Conservation (phyloP, 1,139 yeast species). For the Sporopachydermia cereana region DNA sequence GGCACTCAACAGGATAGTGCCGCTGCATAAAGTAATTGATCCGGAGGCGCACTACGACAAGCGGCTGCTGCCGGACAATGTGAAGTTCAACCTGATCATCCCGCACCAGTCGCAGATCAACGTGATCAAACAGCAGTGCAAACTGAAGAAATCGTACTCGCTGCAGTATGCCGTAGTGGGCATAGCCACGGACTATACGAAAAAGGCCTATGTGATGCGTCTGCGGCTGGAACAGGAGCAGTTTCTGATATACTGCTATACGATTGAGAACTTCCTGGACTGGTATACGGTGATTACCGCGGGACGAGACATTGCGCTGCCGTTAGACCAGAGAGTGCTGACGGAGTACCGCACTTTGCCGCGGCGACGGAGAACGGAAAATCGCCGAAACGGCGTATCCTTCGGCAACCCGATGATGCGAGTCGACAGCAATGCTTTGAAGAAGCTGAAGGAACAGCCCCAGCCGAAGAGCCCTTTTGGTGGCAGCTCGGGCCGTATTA, state of each 20-base stretch:
- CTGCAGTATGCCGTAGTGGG: constrained; percentile 63
- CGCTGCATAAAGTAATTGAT: neutral
- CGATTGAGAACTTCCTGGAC: constrained; percentile 43
- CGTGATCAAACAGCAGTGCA: neutral
- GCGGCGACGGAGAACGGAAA: constrained; percentile 10
- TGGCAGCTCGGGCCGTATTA: too few species aligned
- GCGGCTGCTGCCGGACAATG: neutral
- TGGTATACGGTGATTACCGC: constrained; percentile 41
- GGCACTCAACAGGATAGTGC: neutral
- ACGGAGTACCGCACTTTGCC: constrained; percentile 25
- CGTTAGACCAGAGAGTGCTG: constrained; percentile 27
- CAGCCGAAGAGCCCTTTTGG: too few species aligned
- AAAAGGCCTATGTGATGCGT: constrained; percentile 45
- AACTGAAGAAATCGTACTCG: constrained; percentile 41
- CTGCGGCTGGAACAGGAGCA: constrained; percentile 61
- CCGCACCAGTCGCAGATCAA: constrained; percentile 3
- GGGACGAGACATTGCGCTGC: constrained; percentile 29
- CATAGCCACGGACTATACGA: constrained; percentile 56
- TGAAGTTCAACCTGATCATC: constrained; percentile 5
- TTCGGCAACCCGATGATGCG: neutral
- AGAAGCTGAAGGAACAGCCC: neutral
- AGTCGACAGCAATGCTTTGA: neutral
- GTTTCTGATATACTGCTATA: constrained; percentile 40
- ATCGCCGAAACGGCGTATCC: constrained; percentile 1
- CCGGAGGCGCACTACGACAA: neutral